Base-by-base conservation (phyloP, 176 grass and related monocot species). In the Elaeis guineensis region DNA sequence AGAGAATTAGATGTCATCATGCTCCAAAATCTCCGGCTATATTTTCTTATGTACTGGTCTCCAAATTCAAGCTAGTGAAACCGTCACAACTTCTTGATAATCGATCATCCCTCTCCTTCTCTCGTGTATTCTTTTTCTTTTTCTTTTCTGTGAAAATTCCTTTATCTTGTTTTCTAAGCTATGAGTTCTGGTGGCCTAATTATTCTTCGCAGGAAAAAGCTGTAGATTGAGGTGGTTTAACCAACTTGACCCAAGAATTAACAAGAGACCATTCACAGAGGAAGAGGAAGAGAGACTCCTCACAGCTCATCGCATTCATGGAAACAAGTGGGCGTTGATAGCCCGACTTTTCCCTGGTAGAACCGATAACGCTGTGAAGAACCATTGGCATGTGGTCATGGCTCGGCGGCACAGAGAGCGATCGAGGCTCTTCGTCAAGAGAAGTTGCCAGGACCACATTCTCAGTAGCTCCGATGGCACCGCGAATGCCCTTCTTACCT, bases 171-270 rank as follows among this genome's bases (percentile, higher is more conserved):
- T 65, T 50, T 64, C 51, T 25, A 58, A 51, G 25, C 32, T 75
- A 23, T 14, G 28, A 30, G 35, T 44, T 14, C 35, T 44, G 2
- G 69, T 23, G 28, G 16, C 23, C n/a, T n/a, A n/a, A n/a, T 62
- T 55, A 67, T 58, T 8, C 51, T 19, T 64, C 19, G 51, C 74
- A 95, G 90, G 90, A 14, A 95, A 95, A 77, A 95, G 90, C 77
- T 95, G 90, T 61, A 87, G 90, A 17, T 77, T 95, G 28, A 80
- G 90, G 85, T 95, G 90, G 90, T 78, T 83, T 79, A 95, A 95
- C 79, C 85, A 95, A 61, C 82, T 95, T 50, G 90, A 95, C 70
- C 85, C 90, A 4, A 78, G 82, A 61, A 95, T 95, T 69, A 74
- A 82, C 70, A 95, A 89, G 59, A 64, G 70, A 51, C 76, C 82